These are phyloP conservation scores for Helianthus tuberosus DNA, from an alignment of 129 eudicot species.

Conservation along the genomic window DNA sequence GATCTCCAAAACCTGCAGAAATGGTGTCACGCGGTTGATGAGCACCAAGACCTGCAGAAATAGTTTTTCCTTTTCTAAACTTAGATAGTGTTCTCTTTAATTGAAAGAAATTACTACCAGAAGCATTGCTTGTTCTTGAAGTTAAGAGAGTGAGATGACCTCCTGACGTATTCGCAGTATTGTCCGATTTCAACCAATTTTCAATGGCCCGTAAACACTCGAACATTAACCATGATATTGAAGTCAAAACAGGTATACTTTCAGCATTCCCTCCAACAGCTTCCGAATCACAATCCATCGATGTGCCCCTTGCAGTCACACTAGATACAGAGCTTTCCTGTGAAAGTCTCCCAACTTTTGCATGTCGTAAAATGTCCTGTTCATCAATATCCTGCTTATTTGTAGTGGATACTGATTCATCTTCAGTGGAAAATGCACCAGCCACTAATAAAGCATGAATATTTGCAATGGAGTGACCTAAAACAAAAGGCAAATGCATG, in stretches of 20 bases:
- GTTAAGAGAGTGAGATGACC: constrained; percentile 41
- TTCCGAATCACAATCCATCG: constrained; percentile 41
- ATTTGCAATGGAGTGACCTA: constrained; percentile 76
- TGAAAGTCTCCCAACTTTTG: constrained; percentile 93
- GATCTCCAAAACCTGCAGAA: constrained; percentile 43
- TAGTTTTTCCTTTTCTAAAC: constrained; percentile 54
- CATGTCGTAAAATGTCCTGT: constrained; percentile 69
- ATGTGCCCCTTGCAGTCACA: constrained; percentile 49
- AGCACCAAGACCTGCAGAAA: constrained; percentile 43
- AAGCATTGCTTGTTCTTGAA: constrained; percentile 40
- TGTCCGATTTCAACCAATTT: constrained; percentile 65
- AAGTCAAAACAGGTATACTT: constrained; percentile 46
- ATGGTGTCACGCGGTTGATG: constrained; percentile 32
- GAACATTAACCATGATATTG: constrained; percentile 64
- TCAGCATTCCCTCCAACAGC: constrained; percentile 34
- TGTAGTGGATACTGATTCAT: constrained; percentile 39
- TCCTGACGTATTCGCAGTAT: constrained; percentile 54
- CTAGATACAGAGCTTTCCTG: constrained; percentile 82
- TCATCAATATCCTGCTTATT: constrained; percentile 62
- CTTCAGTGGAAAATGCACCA: constrained; percentile 77
- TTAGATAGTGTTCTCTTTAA: constrained; percentile 65
- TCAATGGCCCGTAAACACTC: constrained; percentile 88
- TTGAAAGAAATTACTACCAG: constrained; percentile 65
- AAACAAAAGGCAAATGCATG: constrained; percentile 77
- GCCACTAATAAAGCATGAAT: constrained; percentile 77